phyloP scores from a whole-genome alignment of 164 flowering plant genomes.

The Macadamia integrifolia region DNA sequence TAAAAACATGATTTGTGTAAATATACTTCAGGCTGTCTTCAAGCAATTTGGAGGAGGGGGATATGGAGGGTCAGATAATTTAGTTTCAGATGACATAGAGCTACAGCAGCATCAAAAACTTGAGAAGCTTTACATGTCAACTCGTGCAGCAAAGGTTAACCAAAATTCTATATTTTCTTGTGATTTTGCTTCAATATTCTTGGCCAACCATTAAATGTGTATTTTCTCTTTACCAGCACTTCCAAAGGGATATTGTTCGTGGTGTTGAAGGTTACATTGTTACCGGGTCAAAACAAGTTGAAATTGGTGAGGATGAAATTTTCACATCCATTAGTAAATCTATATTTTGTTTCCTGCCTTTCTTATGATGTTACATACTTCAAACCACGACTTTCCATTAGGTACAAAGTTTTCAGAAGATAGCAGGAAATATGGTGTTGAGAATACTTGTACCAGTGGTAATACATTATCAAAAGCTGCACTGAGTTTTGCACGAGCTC shows the following conservation, averaged over 20 bases:
- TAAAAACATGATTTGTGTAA: background rate
- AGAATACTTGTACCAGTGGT: conserved; percentile 86
- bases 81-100: conserved; percentile 57
- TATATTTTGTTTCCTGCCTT: background rate
- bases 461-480: conserved; percentile 75
- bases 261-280: conserved; percentile 86
- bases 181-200: background rate
- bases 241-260: conserved; percentile 87
- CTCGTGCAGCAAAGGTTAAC: conserved; percentile 81
- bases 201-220: background rate
- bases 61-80: conserved; percentile 64
- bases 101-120: conserved; percentile 75
- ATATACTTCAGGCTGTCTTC: conserved; percentile 59
- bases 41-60: conserved; percentile 76
- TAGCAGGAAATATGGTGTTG: conserved; percentile 80
- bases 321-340: background rate
- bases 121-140: conserved; percentile 82
- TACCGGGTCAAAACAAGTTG: conserved; percentile 85
- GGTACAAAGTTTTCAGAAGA: conserved; percentile 88
- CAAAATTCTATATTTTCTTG: conserved; percentile 1
- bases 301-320: conserved; percentile 53
- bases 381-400: conserved; percentile 18
- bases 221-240: conserved; percentile 52
- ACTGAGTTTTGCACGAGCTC: conserved; percentile 55
- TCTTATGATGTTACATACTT: background rate